A percentile compares a stretch with the other conserved stretches of the same genome.
phyloP scores from a whole-genome alignment of 2,329 filamentous ascomycete species.

The Fusarium continuum region DNA sequence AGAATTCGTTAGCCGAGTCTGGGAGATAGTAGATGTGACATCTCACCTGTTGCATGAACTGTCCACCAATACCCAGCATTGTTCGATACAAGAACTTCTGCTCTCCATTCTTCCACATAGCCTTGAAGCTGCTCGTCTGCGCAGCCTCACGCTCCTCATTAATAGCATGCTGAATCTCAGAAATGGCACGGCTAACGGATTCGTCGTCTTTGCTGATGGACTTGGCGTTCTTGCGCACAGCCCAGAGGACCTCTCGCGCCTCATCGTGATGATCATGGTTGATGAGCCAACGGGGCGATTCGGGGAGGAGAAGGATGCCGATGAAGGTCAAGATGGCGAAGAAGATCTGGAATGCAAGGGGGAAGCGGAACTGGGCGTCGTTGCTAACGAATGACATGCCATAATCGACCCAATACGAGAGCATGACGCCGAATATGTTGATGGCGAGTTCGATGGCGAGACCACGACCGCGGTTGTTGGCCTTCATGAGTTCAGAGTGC shows the following conservation, averaged over 20 bases:
- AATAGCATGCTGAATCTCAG: conserved; percentile 52
- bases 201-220: conserved; percentile 41
- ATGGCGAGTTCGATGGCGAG: conserved; percentile 48
- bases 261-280: conserved; percentile 54
- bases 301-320: conserved; percentile 51
- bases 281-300: conserved; percentile 56
- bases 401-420: conserved; percentile 51
- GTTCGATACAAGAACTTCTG: conserved; percentile 54
- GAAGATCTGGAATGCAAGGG: conserved; percentile 55
- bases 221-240: conserved; percentile 44
- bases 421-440: conserved; percentile 51
- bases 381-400: conserved; percentile 50
- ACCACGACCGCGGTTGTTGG: conserved; percentile 49
- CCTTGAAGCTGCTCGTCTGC: conserved; percentile 45
- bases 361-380: conserved; percentile 55
- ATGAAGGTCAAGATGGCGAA: conserved; percentile 51
- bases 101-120: conserved; percentile 53
- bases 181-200: conserved; percentile 42
- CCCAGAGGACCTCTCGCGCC: conserved; percentile 49
- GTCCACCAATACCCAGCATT: conserved; percentile 53
- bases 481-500: conserved; percentile 55
- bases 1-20: background rate
- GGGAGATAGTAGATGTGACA: fast-evolving
- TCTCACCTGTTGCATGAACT: conserved; percentile 55
- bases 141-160: conserved; percentile 53